Percentiles rank a stretch among this genome's conserved stretches.
These are phyloP conservation scores for Globisporangium cylindrosporum DNA, from an alignment of 352 stramenopile species.

Conservation along the genomic window DNA sequence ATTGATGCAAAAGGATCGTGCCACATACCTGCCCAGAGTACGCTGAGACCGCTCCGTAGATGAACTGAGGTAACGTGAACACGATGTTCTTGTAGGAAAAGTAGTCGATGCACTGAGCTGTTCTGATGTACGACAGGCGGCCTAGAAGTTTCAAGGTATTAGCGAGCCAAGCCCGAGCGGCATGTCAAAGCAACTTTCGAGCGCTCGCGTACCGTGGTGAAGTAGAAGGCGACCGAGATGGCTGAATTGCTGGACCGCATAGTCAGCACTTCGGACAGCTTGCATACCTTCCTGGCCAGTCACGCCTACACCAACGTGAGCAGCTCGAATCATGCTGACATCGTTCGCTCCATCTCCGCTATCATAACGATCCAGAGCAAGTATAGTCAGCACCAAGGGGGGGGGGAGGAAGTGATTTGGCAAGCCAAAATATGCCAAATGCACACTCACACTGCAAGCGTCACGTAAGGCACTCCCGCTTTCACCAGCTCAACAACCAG, in stretches of 20 bases:
- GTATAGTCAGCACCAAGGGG: neutral
- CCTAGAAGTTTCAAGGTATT: conserved; percentile 36
- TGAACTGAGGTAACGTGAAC: conserved; percentile 88
- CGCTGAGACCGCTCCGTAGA: conserved; percentile 80
- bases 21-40: conserved; percentile 79
- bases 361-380: neutral
- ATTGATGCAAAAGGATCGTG: neutral
- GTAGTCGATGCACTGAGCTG: conserved; percentile 95
- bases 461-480: conserved; percentile 66
- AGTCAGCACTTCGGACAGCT: conserved; percentile 76
- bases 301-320: conserved; percentile 98
- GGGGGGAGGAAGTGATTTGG: neutral
- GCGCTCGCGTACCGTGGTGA: conserved; percentile 45
- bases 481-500: conserved; percentile 94
- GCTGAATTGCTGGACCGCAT: conserved; percentile 81
- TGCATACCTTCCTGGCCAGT: conserved; percentile 96
- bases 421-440: neutral
- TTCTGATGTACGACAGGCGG: conserved; percentile 95
- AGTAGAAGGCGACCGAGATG: conserved; percentile 71
- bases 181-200: neutral
- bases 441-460: conserved; percentile 89
- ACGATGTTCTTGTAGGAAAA: conserved; percentile 99
- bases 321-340: conserved; percentile 99
- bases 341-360: conserved; percentile 99
- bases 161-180: neutral